Evolutionary conservation across 1,284 basidiomycete species (phyloP), one percentile per base, ranked within the genome.

Genomic region (Heterobasidion parviporum): DNA sequence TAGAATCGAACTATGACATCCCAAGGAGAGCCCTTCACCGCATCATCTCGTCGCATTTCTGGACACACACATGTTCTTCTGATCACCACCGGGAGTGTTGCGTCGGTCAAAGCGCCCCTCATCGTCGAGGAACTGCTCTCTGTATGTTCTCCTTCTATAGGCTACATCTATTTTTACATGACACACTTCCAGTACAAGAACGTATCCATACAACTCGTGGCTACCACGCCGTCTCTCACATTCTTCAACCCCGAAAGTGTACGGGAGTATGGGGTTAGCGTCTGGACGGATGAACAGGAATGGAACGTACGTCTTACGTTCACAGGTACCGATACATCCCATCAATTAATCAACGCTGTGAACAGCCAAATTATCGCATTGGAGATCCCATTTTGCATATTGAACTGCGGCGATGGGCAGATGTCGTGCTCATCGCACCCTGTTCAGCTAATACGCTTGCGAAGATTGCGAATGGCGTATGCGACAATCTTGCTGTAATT

Each of bases 381-480:
- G 92, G 94, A 0, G 92, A 98, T 65, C 91, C 95, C 0, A 96
- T 99, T 56, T 75, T 98, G 45, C 96, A 99, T 69, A 98, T 99
- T 56, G 94, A 98, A 74, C 81, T 99, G 0, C 80, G 96, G 6
- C 80, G 96, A 53, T 99, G 96, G 96, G 94, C 95, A 20, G 95
- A 99, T 66, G 71, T 98, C 32, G 93, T 98, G 46, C 82, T 99
- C 45, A 79, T 99, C 45, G 94, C 94, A 0, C 97, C 97, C 0
- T 96, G 93, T 65, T 94, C 92, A 0, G 96, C 96, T 9, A 98
- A 98, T 68, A 96, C 94, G 2, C 78, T 99, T 7, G 85, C 94
- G 8, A 99, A 98, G 72, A 87, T 99, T 50, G 87, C 92, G 0
- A 80, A 83, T 41, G 96, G 96, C 0, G 63, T 88, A 1, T 97